Evolutionary conservation across 345 rosid species (phyloP).

Genomic region (Sonneratia alba): DNA sequence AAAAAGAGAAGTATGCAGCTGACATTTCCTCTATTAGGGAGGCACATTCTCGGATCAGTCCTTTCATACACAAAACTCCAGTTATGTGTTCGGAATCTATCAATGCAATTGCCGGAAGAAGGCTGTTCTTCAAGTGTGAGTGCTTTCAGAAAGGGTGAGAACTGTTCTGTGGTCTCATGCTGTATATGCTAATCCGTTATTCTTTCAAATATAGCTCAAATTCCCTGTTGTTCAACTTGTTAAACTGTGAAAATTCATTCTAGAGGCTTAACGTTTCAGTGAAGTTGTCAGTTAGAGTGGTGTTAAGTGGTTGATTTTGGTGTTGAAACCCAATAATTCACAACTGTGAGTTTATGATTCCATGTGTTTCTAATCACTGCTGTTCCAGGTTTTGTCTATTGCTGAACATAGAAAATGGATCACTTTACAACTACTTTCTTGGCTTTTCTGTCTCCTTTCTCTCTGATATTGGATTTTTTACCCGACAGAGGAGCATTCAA

Average conservation of each 20-base stretch:
- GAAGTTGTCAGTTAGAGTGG: neutral
- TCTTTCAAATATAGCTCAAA: neutral
- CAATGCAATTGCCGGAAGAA: conserved; percentile 49
- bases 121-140: conserved; percentile 74
- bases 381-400: neutral
- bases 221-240: neutral
- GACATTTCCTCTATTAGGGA: conserved; percentile 63
- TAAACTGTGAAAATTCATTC: neutral
- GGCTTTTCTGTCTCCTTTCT: neutral
- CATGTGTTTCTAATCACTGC: neutral
- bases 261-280: neutral
- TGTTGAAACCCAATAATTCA: neutral
- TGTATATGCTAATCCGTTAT: neutral
- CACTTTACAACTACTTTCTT: neutral
- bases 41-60: conserved; percentile 50
- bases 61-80: conserved; percentile 61
- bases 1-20: conserved; percentile 54
- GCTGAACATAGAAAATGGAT: neutral
- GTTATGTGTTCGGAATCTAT: conserved; percentile 64
- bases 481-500: conserved; percentile 74
- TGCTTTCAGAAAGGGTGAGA: conserved; percentile 80
- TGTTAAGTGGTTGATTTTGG: neutral
- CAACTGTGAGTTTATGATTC: neutral
- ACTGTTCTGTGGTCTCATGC: neutral
- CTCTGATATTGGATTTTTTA: neutral